Percentiles rank a stretch among this genome's conserved stretches.
Evolutionary conservation across 805 yeast species (phyloP).

Genomic region (Hanseniaspora meyeri): DNA sequence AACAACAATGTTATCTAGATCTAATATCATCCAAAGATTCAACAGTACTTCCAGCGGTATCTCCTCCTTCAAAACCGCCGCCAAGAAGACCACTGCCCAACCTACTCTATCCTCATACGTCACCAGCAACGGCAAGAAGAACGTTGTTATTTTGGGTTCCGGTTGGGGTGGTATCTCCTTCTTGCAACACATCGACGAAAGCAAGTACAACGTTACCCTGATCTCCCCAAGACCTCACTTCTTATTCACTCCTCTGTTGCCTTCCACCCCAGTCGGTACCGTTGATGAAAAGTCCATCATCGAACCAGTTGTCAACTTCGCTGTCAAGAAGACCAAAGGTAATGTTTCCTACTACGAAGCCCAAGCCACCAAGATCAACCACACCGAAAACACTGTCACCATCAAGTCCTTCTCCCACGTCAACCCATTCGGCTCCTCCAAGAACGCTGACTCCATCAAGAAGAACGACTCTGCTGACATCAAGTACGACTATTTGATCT

Average conservation of each 20-base stretch:
- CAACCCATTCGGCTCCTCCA: constrained; percentile 24
- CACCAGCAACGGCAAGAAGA: constrained; percentile 28
- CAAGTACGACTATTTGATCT: constrained; percentile 70
- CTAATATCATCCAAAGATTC: constrained; percentile 7
- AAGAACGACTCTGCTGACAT: constrained; percentile 34
- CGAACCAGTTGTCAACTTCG: constrained; percentile 84
- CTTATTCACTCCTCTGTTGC: constrained; percentile 83
- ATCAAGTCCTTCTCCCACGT: constrained; percentile 36
- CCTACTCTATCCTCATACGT: constrained; percentile 9
- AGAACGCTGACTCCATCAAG: constrained; percentile 30
- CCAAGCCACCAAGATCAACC: constrained; percentile 75
- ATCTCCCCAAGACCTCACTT: constrained; percentile 90
- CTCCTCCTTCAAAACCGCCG: constrained; percentile 11
- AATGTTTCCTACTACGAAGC: constrained; percentile 80
- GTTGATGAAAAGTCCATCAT: constrained; percentile 80
- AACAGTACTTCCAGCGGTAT: constrained; percentile 10
- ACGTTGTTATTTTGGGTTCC: constrained; percentile 59
- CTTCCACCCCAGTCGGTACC: constrained; percentile 89
- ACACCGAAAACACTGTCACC: constrained; percentile 54
- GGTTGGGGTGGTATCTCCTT: constrained; percentile 94
- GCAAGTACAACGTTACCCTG: constrained; percentile 76
- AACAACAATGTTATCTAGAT: constrained; percentile 6
- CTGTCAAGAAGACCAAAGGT: constrained; percentile 62
- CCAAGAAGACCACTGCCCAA: constrained; percentile 12
- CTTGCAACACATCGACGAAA: constrained; percentile 71